Conservation (phyloP, 2,329 filamentous ascomycete genomes). For the Colletotrichum liriopes region DNA sequence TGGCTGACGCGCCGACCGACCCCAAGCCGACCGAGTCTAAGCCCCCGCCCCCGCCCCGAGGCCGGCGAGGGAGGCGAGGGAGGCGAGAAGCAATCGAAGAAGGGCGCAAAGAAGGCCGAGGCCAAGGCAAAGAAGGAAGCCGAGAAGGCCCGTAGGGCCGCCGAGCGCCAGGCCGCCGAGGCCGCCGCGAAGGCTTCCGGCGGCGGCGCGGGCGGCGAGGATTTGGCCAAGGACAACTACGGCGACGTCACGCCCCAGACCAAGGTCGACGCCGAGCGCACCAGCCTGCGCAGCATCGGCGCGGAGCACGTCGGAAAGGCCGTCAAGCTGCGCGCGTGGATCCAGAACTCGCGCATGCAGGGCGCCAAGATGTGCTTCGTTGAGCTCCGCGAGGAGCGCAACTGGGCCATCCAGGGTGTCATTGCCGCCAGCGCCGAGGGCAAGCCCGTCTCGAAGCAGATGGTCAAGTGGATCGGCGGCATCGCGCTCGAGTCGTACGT, state of each 20-base stretch:
- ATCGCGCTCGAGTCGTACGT: conserved; percentile 88
- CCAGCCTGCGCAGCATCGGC: conserved; percentile 75
- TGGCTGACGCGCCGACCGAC: conserved; percentile 54
- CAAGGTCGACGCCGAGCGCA: conserved; percentile 65
- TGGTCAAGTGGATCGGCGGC: conserved; percentile 91
- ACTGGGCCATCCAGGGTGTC: conserved; percentile 87
- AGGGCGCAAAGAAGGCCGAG: conserved; percentile 88
- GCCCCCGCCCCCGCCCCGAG: conserved; percentile 47
- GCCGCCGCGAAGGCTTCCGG: conserved; percentile 35
- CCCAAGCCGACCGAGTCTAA: conserved; percentile 41
- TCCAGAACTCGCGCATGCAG: conserved; percentile 91
- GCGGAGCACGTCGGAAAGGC: conserved; percentile 78
- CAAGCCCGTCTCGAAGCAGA: conserved; percentile 72
- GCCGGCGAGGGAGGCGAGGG: conserved; percentile 43
- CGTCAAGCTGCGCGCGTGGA: conserved; percentile 83
- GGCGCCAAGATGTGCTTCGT: conserved; percentile 90
- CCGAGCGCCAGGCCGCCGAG: conserved; percentile 4
- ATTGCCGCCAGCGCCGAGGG: conserved; percentile 76
- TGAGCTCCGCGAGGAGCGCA: conserved; percentile 82
- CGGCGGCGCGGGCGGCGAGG: conserved; percentile 20
- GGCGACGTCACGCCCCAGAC: conserved; percentile 74
- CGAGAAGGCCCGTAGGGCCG: conserved; percentile 74
- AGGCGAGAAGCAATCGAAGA: conserved; percentile 71
- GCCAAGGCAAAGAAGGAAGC: conserved; percentile 92
- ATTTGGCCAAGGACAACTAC: conserved; percentile 31